Percentiles rank a stretch among this genome's conserved stretches.
Evolutionary conservation across 345 rosid genomes (phyloP).

Genomic region (Aquilaria yunnanensis): DNA sequence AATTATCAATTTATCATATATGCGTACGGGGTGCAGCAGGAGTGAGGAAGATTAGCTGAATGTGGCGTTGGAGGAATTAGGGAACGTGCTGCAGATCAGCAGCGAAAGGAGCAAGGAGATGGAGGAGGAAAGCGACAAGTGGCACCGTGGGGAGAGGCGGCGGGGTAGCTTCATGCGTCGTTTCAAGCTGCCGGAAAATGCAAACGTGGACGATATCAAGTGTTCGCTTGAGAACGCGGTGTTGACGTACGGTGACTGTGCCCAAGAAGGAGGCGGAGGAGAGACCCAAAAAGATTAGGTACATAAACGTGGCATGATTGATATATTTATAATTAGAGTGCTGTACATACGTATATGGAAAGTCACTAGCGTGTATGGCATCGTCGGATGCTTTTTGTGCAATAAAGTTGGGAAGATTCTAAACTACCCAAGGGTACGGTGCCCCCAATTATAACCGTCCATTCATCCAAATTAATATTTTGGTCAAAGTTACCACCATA

Average conservation of each 20-base stretch:
- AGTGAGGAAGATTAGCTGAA: conserved; percentile 14
- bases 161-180: conserved; percentile 12
- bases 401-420: too few species aligned
- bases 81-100: conserved; percentile 13
- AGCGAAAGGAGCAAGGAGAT: conserved; percentile 9
- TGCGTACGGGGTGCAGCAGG: neutral
- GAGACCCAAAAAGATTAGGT: conserved; percentile 1
- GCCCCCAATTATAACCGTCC: too few species aligned
- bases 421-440: too few species aligned
- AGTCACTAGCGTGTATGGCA: too few species aligned
- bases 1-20: neutral
- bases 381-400: too few species aligned
- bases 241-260: conserved; percentile 8
- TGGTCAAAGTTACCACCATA: too few species aligned
- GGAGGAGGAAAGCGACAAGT: conserved; percentile 13
- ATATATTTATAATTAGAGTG: neutral
- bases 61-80: conserved; percentile 9
- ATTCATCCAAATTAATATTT: too few species aligned
- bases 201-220: conserved; percentile 11
- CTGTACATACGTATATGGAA: neutral
- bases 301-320: conserved; percentile 5
- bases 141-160: conserved; percentile 15
- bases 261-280: neutral
- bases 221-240: conserved; percentile 12
- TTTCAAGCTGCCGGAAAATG: conserved; percentile 16